phyloP scores from a whole-genome alignment of 2,329 filamentous ascomycete genomes.

The Malbranchea cinnamomea region DNA sequence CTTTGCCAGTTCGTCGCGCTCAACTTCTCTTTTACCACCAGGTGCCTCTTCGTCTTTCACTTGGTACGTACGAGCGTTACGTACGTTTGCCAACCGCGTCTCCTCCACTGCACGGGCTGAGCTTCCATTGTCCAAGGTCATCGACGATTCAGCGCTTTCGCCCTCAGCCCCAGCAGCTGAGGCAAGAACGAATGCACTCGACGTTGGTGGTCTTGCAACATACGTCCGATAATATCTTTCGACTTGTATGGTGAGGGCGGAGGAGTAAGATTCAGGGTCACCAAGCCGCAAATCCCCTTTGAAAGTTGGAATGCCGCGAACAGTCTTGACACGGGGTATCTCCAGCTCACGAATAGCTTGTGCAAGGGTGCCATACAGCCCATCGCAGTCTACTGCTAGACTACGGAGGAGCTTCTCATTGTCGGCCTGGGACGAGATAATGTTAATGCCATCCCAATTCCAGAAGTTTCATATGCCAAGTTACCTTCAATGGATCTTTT shows the following conservation, averaged over 20 bases:
- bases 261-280: conserved; percentile 55
- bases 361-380: conserved; percentile 66
- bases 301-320: conserved; percentile 63
- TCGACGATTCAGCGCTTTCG: conserved; percentile 37
- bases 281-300: conserved; percentile 70
- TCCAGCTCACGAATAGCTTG: conserved; percentile 71
- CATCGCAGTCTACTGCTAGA: conserved; percentile 54
- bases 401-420: conserved; percentile 57
- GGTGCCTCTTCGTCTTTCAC: conserved; percentile 59
- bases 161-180: conserved; percentile 27
- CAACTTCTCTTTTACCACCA: conserved; percentile 68
- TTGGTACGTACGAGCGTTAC: conserved; percentile 63
- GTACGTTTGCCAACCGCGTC: conserved; percentile 50
- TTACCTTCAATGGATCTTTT: conserved; percentile 56
- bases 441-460: too few relatives aligned
- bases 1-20: conserved; percentile 71
- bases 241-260: conserved; percentile 67
- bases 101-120: conserved; percentile 25
- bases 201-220: conserved; percentile 55
- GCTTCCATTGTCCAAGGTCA: conserved; percentile 29
- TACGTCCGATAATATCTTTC: conserved; percentile 85
- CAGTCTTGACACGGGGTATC: conserved; percentile 59
- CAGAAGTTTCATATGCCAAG: too few relatives aligned
- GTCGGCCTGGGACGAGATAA: conserved; percentile 30
- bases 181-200: conserved; percentile 57